Base-by-base conservation (phyloP, 768 basidiomycete genomes). In the Boletus reticulatus region DNA sequence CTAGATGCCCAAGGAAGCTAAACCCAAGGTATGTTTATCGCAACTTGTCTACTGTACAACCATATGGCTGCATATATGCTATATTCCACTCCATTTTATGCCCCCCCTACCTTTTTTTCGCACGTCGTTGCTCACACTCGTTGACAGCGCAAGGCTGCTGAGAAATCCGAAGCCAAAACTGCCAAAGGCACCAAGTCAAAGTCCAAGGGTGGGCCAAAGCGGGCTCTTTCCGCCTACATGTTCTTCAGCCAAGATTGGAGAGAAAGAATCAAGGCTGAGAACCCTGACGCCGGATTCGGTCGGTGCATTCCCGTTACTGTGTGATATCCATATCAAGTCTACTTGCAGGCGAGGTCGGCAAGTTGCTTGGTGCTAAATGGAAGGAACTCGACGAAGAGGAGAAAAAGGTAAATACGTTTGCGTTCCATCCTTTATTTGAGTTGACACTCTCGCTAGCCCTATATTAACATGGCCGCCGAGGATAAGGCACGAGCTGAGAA, bases 191-290 rank as follows among this genome's bases (percentile, higher is more conserved):
- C 88, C 76, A 93, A 92, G 75, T 87, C 93, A 71, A 88, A 89
- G 73, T 84, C 87, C 43, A 71, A 71, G 61, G 70, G 71, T 16
- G 70, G 69, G 0, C 94, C 93, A 58, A 97, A 98, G 78, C 85
- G 94, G 51, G 89, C 92, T 0, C 81, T 97, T 44, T 97, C 94
- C 31, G 94, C 96, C 39, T 98, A 97, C 79, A 97, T 98, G 96
- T 94, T 94, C 88, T 98, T 98, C 82, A 87, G 85, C 65, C 91
- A 94, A 73, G 95, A 94, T 73, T 89, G 92, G 91, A 84, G 95
- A 69, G 90, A 95, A 75, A 84, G 89, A 70, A 91, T 98, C 82
- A 96, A 95, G 85, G 69, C 83, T 55, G 94, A 97, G 77, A 96
- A 98, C 77, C 95, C 95, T 47, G 92, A 94, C 56, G 94, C 92